These are phyloP conservation scores for Ganoderma boninense DNA, from an alignment of 1,284 basidiomycete species.

Conservation along the genomic window DNA sequence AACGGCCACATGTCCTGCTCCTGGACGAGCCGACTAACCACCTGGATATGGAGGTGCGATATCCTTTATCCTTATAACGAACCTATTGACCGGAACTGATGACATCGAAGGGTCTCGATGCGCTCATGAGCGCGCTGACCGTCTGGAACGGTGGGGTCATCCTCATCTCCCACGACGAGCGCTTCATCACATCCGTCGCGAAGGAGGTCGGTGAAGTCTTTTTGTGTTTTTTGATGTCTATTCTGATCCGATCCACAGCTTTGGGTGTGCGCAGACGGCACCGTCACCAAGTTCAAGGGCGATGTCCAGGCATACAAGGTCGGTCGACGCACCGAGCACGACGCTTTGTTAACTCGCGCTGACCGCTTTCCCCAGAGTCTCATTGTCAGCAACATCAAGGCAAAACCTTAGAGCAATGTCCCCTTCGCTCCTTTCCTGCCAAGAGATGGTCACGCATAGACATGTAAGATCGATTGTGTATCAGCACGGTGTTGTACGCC, in stretches of 20 bases:
- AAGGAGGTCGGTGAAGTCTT: conserved; percentile 59
- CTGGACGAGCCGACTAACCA: conserved; percentile 99
- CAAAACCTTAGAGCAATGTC: conserved; percentile 32
- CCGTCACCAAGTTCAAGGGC: conserved; percentile 86
- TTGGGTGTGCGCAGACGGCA: conserved; percentile 91
- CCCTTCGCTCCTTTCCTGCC: background rate
- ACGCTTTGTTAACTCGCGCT: background rate
- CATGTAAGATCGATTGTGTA: conserved; percentile 13
- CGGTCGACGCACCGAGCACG: conserved; percentile 33
- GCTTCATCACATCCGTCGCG: conserved; percentile 89
- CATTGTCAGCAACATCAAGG: conserved; percentile 83
- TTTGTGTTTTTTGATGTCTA: background rate
- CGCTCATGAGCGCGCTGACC: conserved; percentile 88
- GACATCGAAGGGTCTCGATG: conserved; percentile 83
- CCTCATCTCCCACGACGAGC: conserved; percentile 93
- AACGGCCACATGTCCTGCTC: conserved; percentile 88
- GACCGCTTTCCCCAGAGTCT: conserved; percentile 60
- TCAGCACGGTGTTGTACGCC: conserved; percentile 2
- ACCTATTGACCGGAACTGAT: background rate
- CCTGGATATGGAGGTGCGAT: conserved; percentile 85
- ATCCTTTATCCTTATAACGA: too few species aligned
- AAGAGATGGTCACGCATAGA: background rate
- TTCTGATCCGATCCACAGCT: conserved; percentile 53
- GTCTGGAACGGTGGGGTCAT: conserved; percentile 98
- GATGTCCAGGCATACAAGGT: conserved; percentile 95